Conservation (phyloP, 495 filamentous ascomycete genomes). For the Podospora bellae-mahoneyi region DNA sequence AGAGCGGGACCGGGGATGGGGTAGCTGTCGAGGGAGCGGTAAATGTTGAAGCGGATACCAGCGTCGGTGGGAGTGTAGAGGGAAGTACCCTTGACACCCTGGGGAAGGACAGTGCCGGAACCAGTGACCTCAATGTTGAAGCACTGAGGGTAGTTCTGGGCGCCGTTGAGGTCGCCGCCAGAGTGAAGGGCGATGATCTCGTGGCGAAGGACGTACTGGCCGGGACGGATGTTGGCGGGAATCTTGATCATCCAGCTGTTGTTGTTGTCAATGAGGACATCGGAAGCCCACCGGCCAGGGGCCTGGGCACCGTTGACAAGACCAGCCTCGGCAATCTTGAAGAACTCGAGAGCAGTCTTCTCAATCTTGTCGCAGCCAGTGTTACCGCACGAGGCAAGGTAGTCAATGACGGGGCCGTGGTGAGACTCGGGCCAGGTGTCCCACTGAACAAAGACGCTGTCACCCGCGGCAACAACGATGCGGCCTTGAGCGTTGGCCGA, state of each 20-base stretch:
- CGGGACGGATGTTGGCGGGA: constrained; percentile 58
- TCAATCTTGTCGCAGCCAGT: constrained; percentile 65
- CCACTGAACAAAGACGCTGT: constrained; percentile 47
- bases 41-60: constrained; percentile 64
- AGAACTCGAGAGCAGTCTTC: constrained; percentile 64
- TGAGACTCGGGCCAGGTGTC: constrained; percentile 46
- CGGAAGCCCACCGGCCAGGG: constrained; percentile 50
- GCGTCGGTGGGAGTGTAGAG: constrained; percentile 61
- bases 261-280: constrained; percentile 61
- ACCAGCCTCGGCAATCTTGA: constrained; percentile 70
- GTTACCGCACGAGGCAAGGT: constrained; percentile 64
- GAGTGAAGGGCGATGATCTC: constrained; percentile 78
- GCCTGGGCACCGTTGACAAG: constrained; percentile 47
- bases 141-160: constrained; percentile 79
- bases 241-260: constrained; percentile 68
- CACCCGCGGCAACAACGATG: constrained; percentile 44
- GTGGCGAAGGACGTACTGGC: constrained; percentile 76
- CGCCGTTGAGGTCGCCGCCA: constrained; percentile 58
- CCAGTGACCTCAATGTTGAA: constrained; percentile 72
- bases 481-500: constrained; percentile 40
- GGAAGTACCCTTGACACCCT: constrained; percentile 55
- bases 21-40: constrained; percentile 47
- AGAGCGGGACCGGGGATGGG: constrained; percentile 48
- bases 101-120: constrained; percentile 55
- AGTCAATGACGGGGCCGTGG: constrained; percentile 66